Evolutionary conservation across 1,284 basidiomycete genomes (phyloP), one percentile per base, ranked within the genome.

Genomic region (Vanrija sp.): DNA sequence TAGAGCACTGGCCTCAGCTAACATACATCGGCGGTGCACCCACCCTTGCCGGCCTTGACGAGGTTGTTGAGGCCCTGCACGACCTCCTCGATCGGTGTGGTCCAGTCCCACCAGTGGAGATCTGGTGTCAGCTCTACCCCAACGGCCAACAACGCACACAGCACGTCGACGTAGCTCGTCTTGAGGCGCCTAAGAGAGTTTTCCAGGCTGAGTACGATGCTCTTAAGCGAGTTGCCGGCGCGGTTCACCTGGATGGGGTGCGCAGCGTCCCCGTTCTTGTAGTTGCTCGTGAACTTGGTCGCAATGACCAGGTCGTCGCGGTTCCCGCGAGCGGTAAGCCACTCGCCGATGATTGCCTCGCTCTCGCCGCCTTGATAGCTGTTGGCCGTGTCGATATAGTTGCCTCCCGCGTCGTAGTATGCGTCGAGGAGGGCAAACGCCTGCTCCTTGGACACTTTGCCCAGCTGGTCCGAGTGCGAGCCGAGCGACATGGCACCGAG

Each of bases 401-500:
- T 76, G 7, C 74, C 74, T 9, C 73, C 72, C 1, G 60, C 57
- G 16, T 67, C 60, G 28, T 67, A 65, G 55, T 66, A 77, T 4
- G 63, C 67, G 51, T 78, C 77, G 3, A 78, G 67, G 18, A 74
- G 60, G 60, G 68, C 55, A 52, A 69, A 68, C 5, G 61, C 54
- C 46, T 69, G 47, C 26, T 69, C 65, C 51, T 57, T 48, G 8
- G 64, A 53, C 3, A 52, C 61, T 21, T 55, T 55, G 19, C 56
- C 56, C 66, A 73, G 61, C 12, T 44, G 23, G 14, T 52, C 66
- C 78, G 79, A 80, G 81, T 28, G 28, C 28, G 28, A 28, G 7
- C 28, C 28, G 28, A 28, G 28, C 28, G 72, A 76, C 80, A 81
- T 81, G 12, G 75, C 79, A 14, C 81, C 81, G 7, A 83, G 72